Evolutionary conservation across 148 eudicot species (phyloP).

Genomic region (Polygonum maritimum): DNA sequence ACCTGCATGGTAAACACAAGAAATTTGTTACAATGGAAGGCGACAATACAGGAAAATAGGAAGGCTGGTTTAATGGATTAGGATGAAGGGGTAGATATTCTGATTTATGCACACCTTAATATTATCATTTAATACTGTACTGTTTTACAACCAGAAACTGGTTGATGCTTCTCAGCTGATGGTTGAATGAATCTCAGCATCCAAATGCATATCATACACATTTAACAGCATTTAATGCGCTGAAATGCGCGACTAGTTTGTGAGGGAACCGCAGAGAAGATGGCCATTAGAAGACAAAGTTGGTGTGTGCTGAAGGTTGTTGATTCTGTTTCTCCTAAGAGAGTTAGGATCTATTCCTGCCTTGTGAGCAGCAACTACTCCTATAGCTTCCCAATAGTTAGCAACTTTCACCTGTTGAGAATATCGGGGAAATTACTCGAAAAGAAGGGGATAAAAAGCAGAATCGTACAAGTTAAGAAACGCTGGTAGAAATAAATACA

Average conservation of each 20-base stretch:
- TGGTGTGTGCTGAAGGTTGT: slow-evolving; percentile 30
- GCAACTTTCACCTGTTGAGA: slow-evolving; percentile 59
- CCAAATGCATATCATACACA: neutral
- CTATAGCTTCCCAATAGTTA: slow-evolving; percentile 94
- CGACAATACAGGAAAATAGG: neutral
- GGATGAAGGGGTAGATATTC: neutral
- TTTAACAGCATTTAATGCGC: neutral
- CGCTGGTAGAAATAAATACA: neutral
- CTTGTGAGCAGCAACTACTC: slow-evolving; percentile 87
- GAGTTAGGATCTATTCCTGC: slow-evolving; percentile 87
- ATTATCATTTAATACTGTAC: neutral
- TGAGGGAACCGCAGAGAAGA: neutral
- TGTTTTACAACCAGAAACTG: neutral
- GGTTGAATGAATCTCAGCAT: neutral
- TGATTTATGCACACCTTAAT: slow-evolving; percentile 1
- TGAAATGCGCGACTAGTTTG: neutral
- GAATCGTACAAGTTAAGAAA: neutral
- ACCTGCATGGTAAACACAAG: neutral
- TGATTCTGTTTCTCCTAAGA: slow-evolving; percentile 51
- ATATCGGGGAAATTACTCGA: neutral
- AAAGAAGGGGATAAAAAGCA: neutral
- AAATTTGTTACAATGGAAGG: neutral
- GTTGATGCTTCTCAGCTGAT: neutral
- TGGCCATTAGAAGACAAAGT: slow-evolving; percentile 33
- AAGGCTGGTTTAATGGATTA: neutral